Percentiles rank a stretch among this genome's conserved stretches.
These are phyloP conservation scores for Fusarium staphyleae DNA, from an alignment of 2,329 filamentous ascomycete species.

Conservation along the genomic window DNA sequence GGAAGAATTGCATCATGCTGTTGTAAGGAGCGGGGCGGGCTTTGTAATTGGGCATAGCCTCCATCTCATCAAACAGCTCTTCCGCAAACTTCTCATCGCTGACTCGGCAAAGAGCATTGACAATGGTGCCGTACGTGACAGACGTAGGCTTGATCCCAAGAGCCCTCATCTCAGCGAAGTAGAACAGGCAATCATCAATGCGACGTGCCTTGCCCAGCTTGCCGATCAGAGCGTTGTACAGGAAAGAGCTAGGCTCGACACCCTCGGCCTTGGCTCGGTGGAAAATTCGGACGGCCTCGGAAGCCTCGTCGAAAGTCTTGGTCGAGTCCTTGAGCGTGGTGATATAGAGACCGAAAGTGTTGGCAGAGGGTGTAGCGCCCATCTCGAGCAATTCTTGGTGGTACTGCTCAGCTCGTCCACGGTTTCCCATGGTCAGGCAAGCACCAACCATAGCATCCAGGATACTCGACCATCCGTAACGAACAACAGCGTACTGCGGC, in stretches of 20 bases:
- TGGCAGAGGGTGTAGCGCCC: conserved; percentile 90
- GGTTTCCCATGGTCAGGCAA: conserved; percentile 82
- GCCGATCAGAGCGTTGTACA: conserved; percentile 98
- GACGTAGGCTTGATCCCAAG: conserved; percentile 94
- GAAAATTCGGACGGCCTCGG: conserved; percentile 97
- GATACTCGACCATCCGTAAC: conserved; percentile 96
- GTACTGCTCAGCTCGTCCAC: conserved; percentile 81
- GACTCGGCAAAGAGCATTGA: conserved; percentile 96
- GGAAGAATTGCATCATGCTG: conserved; percentile 99
- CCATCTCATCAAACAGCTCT: conserved; percentile 99
- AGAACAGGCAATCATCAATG: conserved; percentile 97
- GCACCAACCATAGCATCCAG: conserved; percentile 96
- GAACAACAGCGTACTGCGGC: conserved; percentile 83
- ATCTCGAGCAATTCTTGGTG: conserved; percentile 92
- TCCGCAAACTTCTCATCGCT: conserved; percentile 98
- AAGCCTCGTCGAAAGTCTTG: conserved; percentile 97
- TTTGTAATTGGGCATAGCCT: conserved; percentile 98
- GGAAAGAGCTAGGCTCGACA: conserved; percentile 93
- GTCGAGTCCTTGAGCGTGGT: conserved; percentile 98
- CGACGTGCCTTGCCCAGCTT: conserved; percentile 97
- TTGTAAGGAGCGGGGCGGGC: conserved; percentile 97
- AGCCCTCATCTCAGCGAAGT: conserved; percentile 96
- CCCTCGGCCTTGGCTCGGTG: conserved; percentile 91
- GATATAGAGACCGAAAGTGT: conserved; percentile 98
- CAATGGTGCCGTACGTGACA: conserved; percentile 97